Conservation (phyloP, 2,329 filamentous ascomycete species). For the Pseudocercospora vitis region DNA sequence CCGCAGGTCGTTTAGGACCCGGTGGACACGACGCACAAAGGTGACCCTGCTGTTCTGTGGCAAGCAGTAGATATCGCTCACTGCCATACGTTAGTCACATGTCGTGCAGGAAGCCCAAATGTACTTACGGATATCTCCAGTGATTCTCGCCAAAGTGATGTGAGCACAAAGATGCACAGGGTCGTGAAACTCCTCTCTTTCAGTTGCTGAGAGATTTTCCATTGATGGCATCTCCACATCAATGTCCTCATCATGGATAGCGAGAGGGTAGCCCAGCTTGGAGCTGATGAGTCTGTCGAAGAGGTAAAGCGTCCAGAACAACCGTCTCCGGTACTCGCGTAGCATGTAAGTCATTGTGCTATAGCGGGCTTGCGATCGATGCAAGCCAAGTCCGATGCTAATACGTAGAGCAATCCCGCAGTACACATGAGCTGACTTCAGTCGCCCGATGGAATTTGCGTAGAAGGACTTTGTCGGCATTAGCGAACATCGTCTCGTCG, state of each 20-base stretch:
- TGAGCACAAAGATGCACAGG: slow-evolving; percentile 43
- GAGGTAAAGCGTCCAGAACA: slow-evolving; percentile 41
- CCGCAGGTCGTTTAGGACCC: slow-evolving; percentile 40
- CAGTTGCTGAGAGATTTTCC: slow-evolving; percentile 32
- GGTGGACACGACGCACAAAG: slow-evolving; percentile 42
- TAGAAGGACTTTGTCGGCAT: slow-evolving; percentile 45
- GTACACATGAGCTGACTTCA: slow-evolving; percentile 48
- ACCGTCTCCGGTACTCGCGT: slow-evolving; percentile 35
- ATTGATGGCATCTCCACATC: slow-evolving; percentile 48
- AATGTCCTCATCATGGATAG: slow-evolving; percentile 40
- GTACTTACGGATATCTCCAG: slow-evolving; percentile 34
- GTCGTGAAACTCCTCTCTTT: slow-evolving; percentile 38
- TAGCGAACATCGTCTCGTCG: neutral
- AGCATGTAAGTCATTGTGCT: slow-evolving; percentile 38
- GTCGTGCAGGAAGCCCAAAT: slow-evolving; percentile 22
- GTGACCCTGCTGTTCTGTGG: slow-evolving; percentile 27
- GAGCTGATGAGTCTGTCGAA: slow-evolving; percentile 38
- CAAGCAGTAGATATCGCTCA: slow-evolving; percentile 30
- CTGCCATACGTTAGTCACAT: slow-evolving; percentile 11
- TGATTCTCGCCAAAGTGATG: slow-evolving; percentile 43
- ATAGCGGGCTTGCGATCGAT: slow-evolving; percentile 39
- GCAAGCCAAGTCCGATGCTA: slow-evolving; percentile 48
- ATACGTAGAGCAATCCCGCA: slow-evolving; percentile 50
- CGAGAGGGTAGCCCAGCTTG: slow-evolving; percentile 39
- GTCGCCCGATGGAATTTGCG: slow-evolving; percentile 47